Conservation (phyloP, 768 basidiomycete species). For the Phlebiopsis gigantea region DNA sequence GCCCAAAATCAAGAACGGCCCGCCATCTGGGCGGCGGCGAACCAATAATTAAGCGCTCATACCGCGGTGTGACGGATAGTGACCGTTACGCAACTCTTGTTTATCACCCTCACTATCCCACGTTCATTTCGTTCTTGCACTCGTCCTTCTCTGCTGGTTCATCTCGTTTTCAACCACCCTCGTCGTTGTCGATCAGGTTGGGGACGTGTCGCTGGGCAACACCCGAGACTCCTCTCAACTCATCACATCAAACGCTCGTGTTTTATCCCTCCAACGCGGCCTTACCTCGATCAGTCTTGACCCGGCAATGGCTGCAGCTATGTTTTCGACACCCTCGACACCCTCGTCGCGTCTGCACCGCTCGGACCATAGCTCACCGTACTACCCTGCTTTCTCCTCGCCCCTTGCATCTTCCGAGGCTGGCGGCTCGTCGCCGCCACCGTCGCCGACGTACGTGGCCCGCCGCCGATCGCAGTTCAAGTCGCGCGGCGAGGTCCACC, state of each 20-base stretch:
- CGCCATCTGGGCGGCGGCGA: neutral
- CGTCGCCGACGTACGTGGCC: slow-evolving; percentile 41
- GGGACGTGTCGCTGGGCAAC: neutral
- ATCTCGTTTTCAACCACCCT: too few species aligned
- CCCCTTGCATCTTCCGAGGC: slow-evolving; percentile 41
- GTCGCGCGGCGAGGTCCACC: slow-evolving; percentile 21
- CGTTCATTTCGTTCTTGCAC: neutral
- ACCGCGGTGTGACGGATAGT: slow-evolving; percentile 1
- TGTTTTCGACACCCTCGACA: slow-evolving; percentile 10
- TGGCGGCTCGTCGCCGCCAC: slow-evolving; percentile 22
- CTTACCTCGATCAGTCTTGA: neutral
- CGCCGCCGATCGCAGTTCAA: slow-evolving; percentile 56
- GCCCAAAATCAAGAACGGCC: neutral
- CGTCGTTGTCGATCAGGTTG: neutral
- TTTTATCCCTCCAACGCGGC: neutral
- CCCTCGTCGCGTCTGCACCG: slow-evolving; percentile 3
- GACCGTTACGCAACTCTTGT: neutral
- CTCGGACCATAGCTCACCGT: neutral
- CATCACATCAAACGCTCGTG: neutral
- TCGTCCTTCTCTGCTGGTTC: neutral
- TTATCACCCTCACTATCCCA: neutral
- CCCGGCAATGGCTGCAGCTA: neutral
- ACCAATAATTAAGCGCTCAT: neutral
- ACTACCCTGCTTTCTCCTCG: slow-evolving; percentile 31
- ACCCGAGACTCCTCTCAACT: neutral